Percentiles rank a stretch among this genome's conserved stretches.
Conservation (phyloP, 371 early-diverging fungal species). For the Nematocida parisii region DNA sequence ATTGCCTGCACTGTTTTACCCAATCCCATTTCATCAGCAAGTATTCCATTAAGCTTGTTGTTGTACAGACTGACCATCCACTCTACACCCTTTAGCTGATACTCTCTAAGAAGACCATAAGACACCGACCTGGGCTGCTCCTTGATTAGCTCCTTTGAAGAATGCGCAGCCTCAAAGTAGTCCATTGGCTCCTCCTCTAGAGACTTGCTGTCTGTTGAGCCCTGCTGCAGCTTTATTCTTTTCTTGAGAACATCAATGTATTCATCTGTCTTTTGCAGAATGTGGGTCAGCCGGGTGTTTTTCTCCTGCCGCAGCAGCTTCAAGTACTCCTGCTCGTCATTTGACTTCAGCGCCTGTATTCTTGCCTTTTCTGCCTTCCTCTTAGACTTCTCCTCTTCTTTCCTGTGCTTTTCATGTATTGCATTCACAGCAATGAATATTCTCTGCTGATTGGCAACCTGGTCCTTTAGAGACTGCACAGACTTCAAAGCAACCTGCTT, state of each 20-base stretch:
- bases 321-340: slow-evolving; percentile 57
- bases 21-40: slow-evolving; percentile 95
- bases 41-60: slow-evolving; percentile 78
- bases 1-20: slow-evolving; percentile 92
- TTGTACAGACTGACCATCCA: slow-evolving; percentile 60
- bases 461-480: slow-evolving; percentile 43
- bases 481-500: slow-evolving; percentile 35
- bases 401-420: slow-evolving; percentile 54
- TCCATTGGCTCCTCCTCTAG: not conserved
- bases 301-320: slow-evolving; percentile 51
- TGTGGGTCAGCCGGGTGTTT: slow-evolving; percentile 44
- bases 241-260: slow-evolving; percentile 48
- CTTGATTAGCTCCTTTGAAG: slow-evolving; percentile 36
- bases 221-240: slow-evolving; percentile 49
- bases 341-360: slow-evolving; percentile 55
- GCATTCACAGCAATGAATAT: slow-evolving; percentile 53
- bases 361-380: slow-evolving; percentile 50
- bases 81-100: slow-evolving; percentile 58
- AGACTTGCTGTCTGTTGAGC: not conserved
- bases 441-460: slow-evolving; percentile 50
- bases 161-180: slow-evolving; percentile 51
- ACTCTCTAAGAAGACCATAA: slow-evolving; percentile 47
- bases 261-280: slow-evolving; percentile 52
- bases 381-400: slow-evolving; percentile 53
- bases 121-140: slow-evolving; percentile 51